phyloP scores from a whole-genome alignment of 139 green algal genomes.

The Desmodesmus armatus region DNA sequence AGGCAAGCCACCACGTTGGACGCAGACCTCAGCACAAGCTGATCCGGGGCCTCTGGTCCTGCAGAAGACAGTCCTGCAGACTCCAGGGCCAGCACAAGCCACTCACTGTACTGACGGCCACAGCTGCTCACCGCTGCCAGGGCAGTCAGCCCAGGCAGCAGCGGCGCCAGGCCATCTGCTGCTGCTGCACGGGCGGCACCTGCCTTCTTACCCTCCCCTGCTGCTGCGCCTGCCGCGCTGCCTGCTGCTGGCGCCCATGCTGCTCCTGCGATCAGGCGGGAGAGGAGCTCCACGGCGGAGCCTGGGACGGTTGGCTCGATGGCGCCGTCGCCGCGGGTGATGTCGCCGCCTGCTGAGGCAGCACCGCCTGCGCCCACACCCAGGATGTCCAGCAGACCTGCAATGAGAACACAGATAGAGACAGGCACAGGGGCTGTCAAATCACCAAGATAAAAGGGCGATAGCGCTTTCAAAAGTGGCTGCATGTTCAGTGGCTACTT shows the following conservation, averaged over 20 bases:
- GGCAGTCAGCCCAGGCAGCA: constrained; percentile 30
- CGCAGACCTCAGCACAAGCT: constrained; percentile 12
- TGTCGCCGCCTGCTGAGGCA: constrained; percentile 2
- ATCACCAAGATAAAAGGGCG: no score
- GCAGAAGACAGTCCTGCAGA: constrained; percentile 28
- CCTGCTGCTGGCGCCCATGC: not conserved
- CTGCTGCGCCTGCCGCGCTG: constrained; percentile 22
- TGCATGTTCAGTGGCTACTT: no score
- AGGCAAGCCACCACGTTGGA: constrained; percentile 37
- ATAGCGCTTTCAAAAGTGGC: no score
- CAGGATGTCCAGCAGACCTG: constrained; percentile 12
- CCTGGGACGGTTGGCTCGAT: constrained; percentile 35
- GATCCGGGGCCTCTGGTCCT: constrained; percentile 17
- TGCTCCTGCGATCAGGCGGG: constrained; percentile 14
- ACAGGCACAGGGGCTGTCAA: no score
- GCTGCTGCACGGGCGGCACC: constrained; percentile 17
- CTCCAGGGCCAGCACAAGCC: constrained; percentile 47
- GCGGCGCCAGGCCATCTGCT: constrained; percentile 1
- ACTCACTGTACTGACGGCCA: constrained; percentile 32
- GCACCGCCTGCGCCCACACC: not conserved
- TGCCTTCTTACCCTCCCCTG: constrained; percentile 32
- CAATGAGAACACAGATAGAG: no score
- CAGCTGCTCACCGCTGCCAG: constrained; percentile 31
- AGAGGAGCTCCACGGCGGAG: constrained; percentile 35
- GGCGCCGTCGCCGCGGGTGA: constrained; percentile 14